Evolutionary conservation across 2,329 filamentous ascomycete genomes (phyloP), one percentile per base, ranked within the genome.

Genomic region (Thielaviopsis ethacetica): DNA sequence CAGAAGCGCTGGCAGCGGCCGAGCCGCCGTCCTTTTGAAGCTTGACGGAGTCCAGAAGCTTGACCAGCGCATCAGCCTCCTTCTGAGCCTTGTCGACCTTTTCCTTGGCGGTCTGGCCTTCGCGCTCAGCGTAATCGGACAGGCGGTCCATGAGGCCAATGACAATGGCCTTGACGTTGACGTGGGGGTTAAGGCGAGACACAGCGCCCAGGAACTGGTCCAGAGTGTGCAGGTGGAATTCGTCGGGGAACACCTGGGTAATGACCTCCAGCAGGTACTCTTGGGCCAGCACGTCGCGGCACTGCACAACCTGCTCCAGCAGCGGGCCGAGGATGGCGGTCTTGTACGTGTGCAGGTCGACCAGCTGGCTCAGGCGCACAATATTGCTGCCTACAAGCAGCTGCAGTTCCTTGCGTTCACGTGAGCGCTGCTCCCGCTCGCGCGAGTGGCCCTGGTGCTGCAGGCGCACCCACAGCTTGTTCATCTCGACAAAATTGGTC

Each of bases 401-500:
- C 74, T 98, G 93, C 58, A 98, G 76, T 73, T 98, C 94, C 70
- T 94, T 91, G 66, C 93, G 80, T 74, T 98, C 93, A 67, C 93
- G 90, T 60, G 90, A 95, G 65, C 93, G 80, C 73, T 94, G 85
- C 63, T 98, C 93, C 57, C 93, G 80, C 72, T 98, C 93, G 66
- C 91, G 81, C 47, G 93, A 98, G 69, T 96, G 93, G 26, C 93
- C 93, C 70, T 98, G 93, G 71, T 98, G 93, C 70, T 98, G 93
- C 68, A 97, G 75, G 51, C 93, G 85, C 63, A 98, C 93, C 93
- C 93, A 98, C 38, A 98, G 79, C 78, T 98, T 98, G 75, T 98
- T 98, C 93, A 98, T 98, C 73, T 98, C 93, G 65, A 98, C 93
- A 68, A 98, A 98, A 67, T 98, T 98, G 62, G 93, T 98, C 68